Evolutionary conservation across 1,284 basidiomycete species (phyloP), one percentile per base, ranked within the genome.

Genomic region (Sporisorium graminicola): DNA sequence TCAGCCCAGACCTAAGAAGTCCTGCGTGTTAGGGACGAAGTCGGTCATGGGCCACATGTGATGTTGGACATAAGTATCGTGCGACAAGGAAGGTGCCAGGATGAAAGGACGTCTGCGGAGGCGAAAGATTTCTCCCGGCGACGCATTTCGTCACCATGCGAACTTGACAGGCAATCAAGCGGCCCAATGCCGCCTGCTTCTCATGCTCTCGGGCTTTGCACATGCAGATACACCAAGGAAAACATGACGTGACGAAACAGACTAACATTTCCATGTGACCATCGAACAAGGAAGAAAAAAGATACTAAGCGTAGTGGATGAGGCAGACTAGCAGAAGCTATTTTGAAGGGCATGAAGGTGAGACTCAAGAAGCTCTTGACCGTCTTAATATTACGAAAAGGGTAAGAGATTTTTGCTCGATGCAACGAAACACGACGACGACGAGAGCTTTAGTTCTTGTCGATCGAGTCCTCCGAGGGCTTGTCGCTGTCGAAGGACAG

Each of bases 401-500:
- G 47, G 18, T 29, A 49, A 29, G 26, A n/a, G n/a, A 16, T 49
- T 29, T 26, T 13, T 3, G 47, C 18, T 16, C n/a, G 16, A 29
- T 49, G 47, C 27, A 14, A 47, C 46, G 47, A 29, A 16, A 27
- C 26, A 24, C 12, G 24, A 29, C 47, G 47, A 47, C 27, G 40
- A 43, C 27, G 42, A 31, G 43, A 10, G 20, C 27, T 42, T n/a
- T 58, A 69, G 46, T 69, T 46, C 52, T 69, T 69, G 60, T 59
- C 66, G 50, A 56, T 24, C 2, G 65, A 68, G 51, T 29, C 24
- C 35, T 62, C 65, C 13, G 60, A 65, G 33, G 47, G 42, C 31
- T 60, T 33, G 20, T 50, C 63, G 43, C 47, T 65, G 56, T 69
- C 66, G 29, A 44, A 24, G n/a, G 66, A 69, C 50, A 67, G n/a